Evolutionary conservation across 306 rosid genomes (phyloP).

Genomic region (Quercus cerris): DNA sequence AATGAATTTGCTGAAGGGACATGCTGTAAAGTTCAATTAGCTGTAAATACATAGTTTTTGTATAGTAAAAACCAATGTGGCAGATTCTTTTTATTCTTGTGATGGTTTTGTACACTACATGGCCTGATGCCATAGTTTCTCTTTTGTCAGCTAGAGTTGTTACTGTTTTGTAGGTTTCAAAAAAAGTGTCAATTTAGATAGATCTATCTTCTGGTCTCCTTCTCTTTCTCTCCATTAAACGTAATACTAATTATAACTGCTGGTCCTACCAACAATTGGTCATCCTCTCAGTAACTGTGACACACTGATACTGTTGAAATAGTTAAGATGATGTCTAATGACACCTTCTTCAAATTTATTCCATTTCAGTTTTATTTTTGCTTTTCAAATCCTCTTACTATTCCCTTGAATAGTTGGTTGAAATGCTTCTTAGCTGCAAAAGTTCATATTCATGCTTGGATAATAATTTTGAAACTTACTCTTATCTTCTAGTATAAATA

Average conservation of each 20-base stretch:
- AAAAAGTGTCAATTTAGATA: neutral
- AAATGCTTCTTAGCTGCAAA: neutral
- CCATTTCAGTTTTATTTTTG: neutral
- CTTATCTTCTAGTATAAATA: conserved; percentile 11
- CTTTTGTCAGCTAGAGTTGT: neutral
- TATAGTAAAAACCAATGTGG: neutral
- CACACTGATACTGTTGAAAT: neutral
- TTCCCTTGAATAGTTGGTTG: neutral
- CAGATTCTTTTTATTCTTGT: neutral
- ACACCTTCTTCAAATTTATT: neutral
- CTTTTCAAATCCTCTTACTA: neutral
- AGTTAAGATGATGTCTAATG: conserved; percentile 7
- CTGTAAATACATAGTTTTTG: neutral
- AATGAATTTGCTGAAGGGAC: neutral
- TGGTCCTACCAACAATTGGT: neutral
- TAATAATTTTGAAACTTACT: neutral
- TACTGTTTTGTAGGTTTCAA: neutral
- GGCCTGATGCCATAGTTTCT: neutral
- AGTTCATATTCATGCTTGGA: neutral
- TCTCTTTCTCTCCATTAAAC: conserved; percentile 1
- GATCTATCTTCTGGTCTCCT: conserved; percentile 9
- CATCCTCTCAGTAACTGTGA: neutral
- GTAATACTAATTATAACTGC: neutral
- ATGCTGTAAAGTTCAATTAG: neutral
- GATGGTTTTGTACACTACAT: neutral